These are phyloP conservation scores for Pseudomassariella vexata DNA, from an alignment of 2,329 filamentous ascomycete genomes.

Conservation along the genomic window DNA sequence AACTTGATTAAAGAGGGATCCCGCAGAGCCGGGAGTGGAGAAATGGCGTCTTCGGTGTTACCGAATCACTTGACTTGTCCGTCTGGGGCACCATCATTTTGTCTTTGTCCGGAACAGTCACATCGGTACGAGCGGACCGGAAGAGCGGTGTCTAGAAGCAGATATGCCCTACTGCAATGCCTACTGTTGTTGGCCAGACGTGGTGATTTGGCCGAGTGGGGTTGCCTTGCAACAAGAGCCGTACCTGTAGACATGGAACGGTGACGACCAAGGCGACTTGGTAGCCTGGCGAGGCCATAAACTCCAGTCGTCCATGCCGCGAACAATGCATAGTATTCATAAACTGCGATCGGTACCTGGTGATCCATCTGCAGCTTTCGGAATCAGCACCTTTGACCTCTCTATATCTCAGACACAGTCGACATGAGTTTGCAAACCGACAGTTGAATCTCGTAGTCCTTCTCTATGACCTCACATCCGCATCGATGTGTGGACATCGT, in stretches of 20 bases:
- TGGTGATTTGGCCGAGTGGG: slow-evolving; percentile 8
- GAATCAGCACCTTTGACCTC: too few species aligned
- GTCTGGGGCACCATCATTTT: slow-evolving; percentile 19
- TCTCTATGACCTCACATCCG: too few species aligned
- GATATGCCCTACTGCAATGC: too few species aligned
- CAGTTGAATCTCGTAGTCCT: too few species aligned
- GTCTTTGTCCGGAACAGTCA: slow-evolving; percentile 27
- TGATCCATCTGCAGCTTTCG: too few species aligned
- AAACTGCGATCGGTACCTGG: too few species aligned
- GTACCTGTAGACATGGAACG: background rate
- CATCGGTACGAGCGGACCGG: slow-evolving; percentile 36
- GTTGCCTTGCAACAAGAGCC: too few species aligned
- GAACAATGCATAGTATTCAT: too few species aligned
- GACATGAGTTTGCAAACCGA: too few species aligned
- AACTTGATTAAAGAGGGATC: slow-evolving; percentile 13
- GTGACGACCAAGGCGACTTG: background rate
- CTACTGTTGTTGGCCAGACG: slow-evolving; percentile 9
- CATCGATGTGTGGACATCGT: too few species aligned
- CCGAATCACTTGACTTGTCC: slow-evolving; percentile 23
- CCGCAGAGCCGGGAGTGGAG: slow-evolving; percentile 17
- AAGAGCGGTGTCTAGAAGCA: slow-evolving; percentile 25
- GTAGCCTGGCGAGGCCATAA: background rate
- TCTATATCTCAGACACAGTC: too few species aligned
- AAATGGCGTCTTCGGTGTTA: slow-evolving; percentile 17
- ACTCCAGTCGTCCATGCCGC: background rate